Conservation (phyloP, 2,329 filamentous ascomycete species). For the Venturia effusa region DNA sequence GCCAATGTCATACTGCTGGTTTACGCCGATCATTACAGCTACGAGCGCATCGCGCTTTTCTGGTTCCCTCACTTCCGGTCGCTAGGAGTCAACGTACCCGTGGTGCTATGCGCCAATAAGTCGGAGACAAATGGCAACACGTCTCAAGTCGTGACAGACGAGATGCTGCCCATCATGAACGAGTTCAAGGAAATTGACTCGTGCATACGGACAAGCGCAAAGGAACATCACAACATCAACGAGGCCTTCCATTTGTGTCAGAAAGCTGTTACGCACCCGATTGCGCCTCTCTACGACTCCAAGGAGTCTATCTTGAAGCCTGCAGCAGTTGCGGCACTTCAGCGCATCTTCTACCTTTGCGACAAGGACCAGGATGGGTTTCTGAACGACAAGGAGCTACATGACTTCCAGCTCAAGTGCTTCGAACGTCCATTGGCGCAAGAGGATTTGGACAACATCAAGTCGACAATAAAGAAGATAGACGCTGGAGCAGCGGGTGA, state of each 20-base stretch:
- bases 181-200: constrained; percentile 99
- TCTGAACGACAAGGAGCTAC: constrained; percentile 80
- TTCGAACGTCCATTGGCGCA: constrained; percentile 78
- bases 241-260: constrained; percentile 95
- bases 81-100: constrained; percentile 94
- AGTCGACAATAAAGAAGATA: constrained; percentile 66
- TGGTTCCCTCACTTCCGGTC: constrained; percentile 99
- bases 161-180: constrained; percentile 96
- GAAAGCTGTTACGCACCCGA: constrained; percentile 94
- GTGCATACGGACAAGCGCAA: constrained; percentile 87
- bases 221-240: constrained; percentile 87
- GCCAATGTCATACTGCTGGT: constrained; percentile 94
- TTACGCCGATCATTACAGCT: constrained; percentile 98
- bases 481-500: constrained; percentile 51
- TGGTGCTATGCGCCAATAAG: constrained; percentile 95
- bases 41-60: constrained; percentile 90
- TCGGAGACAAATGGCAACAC: constrained; percentile 73
- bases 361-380: constrained; percentile 95
- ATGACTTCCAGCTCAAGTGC: constrained; percentile 80
- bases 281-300: constrained; percentile 91
- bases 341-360: constrained; percentile 87
- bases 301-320: constrained; percentile 84
- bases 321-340: constrained; percentile 73
- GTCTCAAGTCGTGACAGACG: constrained; percentile 81
- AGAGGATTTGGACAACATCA: constrained; percentile 84